These are phyloP conservation scores for Ophiostoma himal-ulmi DNA, from an alignment of 2,329 filamentous ascomycete species.

Conservation along the genomic window DNA sequence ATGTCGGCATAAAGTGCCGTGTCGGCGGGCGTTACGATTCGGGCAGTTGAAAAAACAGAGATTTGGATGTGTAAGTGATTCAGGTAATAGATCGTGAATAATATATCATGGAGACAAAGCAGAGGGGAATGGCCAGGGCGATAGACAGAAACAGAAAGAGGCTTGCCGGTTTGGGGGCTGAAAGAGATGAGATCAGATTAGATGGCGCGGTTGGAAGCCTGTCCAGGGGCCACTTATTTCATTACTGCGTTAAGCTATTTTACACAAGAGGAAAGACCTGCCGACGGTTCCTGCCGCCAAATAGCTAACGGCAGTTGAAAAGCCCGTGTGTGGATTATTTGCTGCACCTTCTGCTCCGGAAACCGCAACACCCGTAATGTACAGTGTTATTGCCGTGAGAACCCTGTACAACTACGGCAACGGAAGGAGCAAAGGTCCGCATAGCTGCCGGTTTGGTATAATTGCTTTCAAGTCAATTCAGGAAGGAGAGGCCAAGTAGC, in stretches of 20 bases:
- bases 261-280: conserved; percentile 4
- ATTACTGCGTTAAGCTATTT: neutral
- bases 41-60: neutral
- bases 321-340: neutral
- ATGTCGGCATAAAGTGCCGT: conserved; percentile 4
- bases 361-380: neutral
- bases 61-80: neutral
- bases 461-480: neutral
- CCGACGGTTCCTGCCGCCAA: conserved; percentile 4
- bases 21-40: neutral
- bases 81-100: neutral
- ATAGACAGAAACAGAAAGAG: neutral
- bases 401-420: neutral
- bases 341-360: neutral
- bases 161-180: neutral
- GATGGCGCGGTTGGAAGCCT: neutral
- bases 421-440: neutral
- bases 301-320: neutral
- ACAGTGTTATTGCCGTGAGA: neutral
- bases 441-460: neutral
- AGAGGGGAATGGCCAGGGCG: neutral
- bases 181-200: conserved; percentile 9
- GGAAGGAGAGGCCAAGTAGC: neutral
- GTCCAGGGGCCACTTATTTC: neutral
- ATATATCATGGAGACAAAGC: too few species aligned